Evolutionary conservation across 768 basidiomycete genomes (phyloP), one percentile per base, ranked within the genome.

Genomic region (Boletus edulis): DNA sequence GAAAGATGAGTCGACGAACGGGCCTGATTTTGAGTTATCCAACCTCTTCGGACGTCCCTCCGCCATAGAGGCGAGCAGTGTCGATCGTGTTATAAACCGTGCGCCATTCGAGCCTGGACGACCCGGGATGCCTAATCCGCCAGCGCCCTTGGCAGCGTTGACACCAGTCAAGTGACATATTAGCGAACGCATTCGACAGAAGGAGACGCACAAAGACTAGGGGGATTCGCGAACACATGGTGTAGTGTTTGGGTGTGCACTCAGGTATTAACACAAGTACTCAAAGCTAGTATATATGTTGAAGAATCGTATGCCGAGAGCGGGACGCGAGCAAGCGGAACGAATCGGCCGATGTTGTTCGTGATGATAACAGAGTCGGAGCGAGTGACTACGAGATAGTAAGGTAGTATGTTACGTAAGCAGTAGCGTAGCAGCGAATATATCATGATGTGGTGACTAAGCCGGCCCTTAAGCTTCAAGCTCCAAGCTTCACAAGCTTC

Each of bases 21-120:
- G 29, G 9, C 46, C 43, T 11, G 34, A 15, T 6, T 14, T 12
- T 5, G 34, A 35, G 11, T 18, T 15, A 40, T 20, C 34, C 8
- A 31, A 69, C 66, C 62, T 61, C 59, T 49, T 71, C 67, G 29
- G 62, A 54, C 7, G 60, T 59, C 18, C 62, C 65, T 40, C 55
- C 55, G 10, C 58, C 60, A 37, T 69, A 64, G 34, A 60, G 13
- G n/a, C 57, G 62, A 20, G 59, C 60, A 8, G 68, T 63, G 38
- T 71, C 60, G 41, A 70, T 56, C 24, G 17, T 47, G n/a, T 47
- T 44, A 38, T 62, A 60, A 12, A 63, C 65, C 54, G 59, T 12
- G 67, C 57, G 20, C 64, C 64, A 42, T 56, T 65, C n/a, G 59
- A 61, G 17, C 49, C 11, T 18, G 53, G 56, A 20, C 61, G 56